Evolutionary conservation across 768 basidiomycete genomes (phyloP), one percentile per base, ranked within the genome.

Genomic region (Serendipita sp.): DNA sequence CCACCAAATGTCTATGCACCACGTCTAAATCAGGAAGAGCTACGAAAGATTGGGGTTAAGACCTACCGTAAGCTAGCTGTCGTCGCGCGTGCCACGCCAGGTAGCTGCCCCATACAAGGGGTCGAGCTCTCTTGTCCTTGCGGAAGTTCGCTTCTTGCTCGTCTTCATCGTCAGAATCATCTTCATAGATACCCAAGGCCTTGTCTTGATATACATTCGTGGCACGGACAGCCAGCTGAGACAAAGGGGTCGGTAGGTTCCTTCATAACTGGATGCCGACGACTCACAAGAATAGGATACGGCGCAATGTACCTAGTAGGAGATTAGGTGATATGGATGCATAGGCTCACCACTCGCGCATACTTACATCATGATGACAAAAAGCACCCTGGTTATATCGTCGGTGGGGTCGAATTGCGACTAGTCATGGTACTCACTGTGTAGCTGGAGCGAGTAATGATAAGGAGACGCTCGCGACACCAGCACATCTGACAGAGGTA

Each of bases 1-100:
- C 92, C 92, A 96, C 95, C 94, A 96, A 81, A 97, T 91, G 72
- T 96, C 94, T 50, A 30, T 9, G 45, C 17, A 22, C 14, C 7
- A 38, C 9, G 11, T 20, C 9, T 7, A 5, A 14, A 38, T 38
- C 14, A 38, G 38, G 14, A 14, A 38, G 5, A 14, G 5, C 7
- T 14, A 5, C 1, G 5, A n/a, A n/a, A n/a, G n/a, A 43, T 43
- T 13, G 42, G 42, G n/a, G 13, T 43, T n/a, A 43, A 13, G 13
- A 13, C 20, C n/a, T n/a, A 50, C 45, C 53, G 66, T 95, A 97
- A 1, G 93, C 88, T 62, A 99, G 82, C 70, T 99, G 95, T 67
- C 78, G 81, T 51, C 89, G 81, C 7, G 86, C 86, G 70, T 95
- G 92, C 81, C 85, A 82, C 1, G 85, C 80, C 17, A 92, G 73